A percentile compares a stretch with the other conserved stretches of the same genome.
These are phyloP conservation scores for Flaveria floridana DNA, from an alignment of 140 eudicot genomes.

Conservation along the genomic window DNA sequence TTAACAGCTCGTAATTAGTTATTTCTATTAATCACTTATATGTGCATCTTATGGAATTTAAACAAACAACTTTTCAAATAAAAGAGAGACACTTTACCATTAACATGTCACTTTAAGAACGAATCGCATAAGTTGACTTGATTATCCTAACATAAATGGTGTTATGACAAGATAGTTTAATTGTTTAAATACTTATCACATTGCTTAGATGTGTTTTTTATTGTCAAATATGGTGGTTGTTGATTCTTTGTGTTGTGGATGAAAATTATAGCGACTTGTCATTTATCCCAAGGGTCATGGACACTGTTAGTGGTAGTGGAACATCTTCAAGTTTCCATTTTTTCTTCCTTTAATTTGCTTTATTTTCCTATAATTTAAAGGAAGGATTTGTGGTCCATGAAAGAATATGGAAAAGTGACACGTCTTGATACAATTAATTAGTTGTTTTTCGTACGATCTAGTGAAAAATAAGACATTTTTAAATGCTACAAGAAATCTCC, in stretches of 20 bases:
- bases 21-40: too few species aligned
- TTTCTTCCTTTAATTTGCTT: not conserved
- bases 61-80: too few species aligned
- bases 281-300: slow-evolving; percentile 33
- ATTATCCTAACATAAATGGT: too few species aligned
- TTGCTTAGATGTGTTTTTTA: not conserved
- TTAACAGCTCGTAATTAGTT: too few species aligned
- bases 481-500: slow-evolving; percentile 7
- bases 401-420: slow-evolving; percentile 31
- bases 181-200: slow-evolving; percentile 5
- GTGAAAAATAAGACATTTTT: slow-evolving; percentile 7
- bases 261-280: slow-evolving; percentile 34
- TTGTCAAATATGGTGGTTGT: not conserved
- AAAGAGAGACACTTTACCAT: too few species aligned
- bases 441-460: slow-evolving; percentile 15
- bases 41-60: too few species aligned
- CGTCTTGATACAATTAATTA: slow-evolving; percentile 6
- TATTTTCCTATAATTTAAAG: not conserved
- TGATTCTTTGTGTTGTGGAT: slow-evolving; percentile 22
- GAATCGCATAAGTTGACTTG: not conserved
- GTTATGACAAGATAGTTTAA: not conserved
- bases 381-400: slow-evolving; percentile 36
- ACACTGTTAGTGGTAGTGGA: slow-evolving; percentile 35
- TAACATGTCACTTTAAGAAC: too few species aligned
- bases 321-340: slow-evolving; percentile 28